Evolutionary conservation across 1,139 yeast genomes (phyloP), one percentile per base, ranked within the genome.

Genomic region (Yamadazyma atlantica): DNA sequence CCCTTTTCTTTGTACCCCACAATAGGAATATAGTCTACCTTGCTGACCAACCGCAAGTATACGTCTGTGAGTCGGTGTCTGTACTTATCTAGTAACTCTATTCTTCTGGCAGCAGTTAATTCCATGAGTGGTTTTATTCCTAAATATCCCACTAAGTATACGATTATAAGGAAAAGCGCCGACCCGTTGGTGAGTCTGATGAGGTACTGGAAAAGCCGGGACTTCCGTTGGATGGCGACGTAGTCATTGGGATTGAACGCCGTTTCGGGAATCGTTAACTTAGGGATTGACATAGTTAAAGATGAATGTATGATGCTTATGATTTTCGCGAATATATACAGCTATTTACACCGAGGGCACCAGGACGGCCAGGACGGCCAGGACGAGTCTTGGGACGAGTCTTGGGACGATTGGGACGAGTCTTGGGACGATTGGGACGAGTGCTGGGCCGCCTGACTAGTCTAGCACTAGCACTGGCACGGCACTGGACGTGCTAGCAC

Each of bases 251-350:
- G 58, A 40, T 70, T 71, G 43, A 61, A 71, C 0, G 75, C 67
- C 2, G 69, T 41, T 43, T 71, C 77, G 2, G 77, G 75, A 1
- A 71, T 67, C 1, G 76, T 66, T 14, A 69, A 53, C 18, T 58
- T 51, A 1, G 74, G 73, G 5, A 69, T 23, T 4, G 37, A 36
- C 40, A 34, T 36, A 18, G 17, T 18, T 32, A 32, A 26, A 11
- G 27, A 8, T 7, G 13, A 16, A 13, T 14, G 17, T 12, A 5
- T 26, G 29, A 14, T 12, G 27, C 5, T 11, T n/a, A n/a, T n/a
- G n/a, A n/a, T n/a, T n/a, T n/a, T n/a, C n/a, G n/a, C n/a, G n/a
- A n/a, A n/a, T n/a, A n/a, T n/a, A n/a, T n/a, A n/a, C n/a, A n/a
- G n/a, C n/a, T n/a, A n/a, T n/a, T n/a, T n/a, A n/a, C n/a, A n/a